phyloP scores from a whole-genome alignment of 176 grass and related monocot species.

The Musa troglodytarum region DNA sequence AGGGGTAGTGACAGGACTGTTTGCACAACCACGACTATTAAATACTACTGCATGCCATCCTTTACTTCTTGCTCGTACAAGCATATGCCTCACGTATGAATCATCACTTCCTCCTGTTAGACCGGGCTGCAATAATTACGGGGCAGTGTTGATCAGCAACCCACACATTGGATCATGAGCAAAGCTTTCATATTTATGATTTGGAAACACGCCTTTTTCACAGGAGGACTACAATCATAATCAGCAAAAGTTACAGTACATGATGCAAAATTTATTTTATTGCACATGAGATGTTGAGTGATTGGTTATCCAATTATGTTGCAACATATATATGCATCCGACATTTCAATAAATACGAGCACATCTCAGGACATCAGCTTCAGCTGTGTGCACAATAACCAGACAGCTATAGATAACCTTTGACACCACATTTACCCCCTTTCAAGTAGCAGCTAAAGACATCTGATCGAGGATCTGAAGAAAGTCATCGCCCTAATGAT shows the following conservation, averaged over 20 bases:
- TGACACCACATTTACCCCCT: neutral
- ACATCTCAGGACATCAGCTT: neutral
- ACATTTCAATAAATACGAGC: neutral
- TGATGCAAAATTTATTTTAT: neutral
- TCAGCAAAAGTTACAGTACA: neutral
- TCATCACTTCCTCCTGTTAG: constrained; percentile 92
- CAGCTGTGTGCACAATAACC: neutral
- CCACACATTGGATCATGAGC: neutral
- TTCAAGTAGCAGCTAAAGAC: neutral
- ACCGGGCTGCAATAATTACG: constrained; percentile 53
- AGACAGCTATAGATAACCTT: neutral
- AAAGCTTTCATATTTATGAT: neutral
- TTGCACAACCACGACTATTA: constrained; percentile 87
- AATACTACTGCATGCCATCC: constrained; percentile 83
- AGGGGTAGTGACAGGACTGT: constrained; percentile 80
- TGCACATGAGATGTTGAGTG: neutral
- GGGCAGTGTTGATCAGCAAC: constrained; percentile 9
- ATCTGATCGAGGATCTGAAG: neutral
- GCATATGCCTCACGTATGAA: constrained; percentile 97
- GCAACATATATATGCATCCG: neutral
- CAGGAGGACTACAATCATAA: neutral
- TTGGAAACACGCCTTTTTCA: neutral
- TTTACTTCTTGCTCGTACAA: constrained; percentile 78
- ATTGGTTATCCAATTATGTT: neutral
- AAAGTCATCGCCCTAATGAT: neutral